Evolutionary conservation across 202 grass and related monocot genomes (phyloP).

Genomic region (Schoenoplectus tabernaemontani): DNA sequence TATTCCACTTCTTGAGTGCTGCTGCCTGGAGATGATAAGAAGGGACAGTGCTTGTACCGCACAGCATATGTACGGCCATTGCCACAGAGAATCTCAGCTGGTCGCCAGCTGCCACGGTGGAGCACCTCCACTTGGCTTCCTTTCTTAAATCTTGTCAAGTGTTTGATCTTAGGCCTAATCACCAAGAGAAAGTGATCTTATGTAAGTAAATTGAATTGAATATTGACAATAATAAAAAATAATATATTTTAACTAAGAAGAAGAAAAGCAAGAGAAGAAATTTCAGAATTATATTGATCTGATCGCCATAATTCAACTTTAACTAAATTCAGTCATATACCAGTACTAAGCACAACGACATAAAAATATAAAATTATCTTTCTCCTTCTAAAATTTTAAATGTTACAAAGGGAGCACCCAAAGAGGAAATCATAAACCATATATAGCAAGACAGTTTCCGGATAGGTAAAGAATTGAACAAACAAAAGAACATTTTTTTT

Average conservation of each 20-base stretch:
- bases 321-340: not conserved
- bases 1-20: not conserved
- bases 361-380: not conserved
- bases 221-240: not conserved
- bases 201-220: not conserved
- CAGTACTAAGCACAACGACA: not conserved
- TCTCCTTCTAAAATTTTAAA: not conserved
- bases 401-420: not conserved
- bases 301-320: not conserved
- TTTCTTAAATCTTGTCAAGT: constrained; percentile 48
- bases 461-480: not conserved
- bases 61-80: constrained; percentile 68
- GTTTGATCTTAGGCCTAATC: constrained; percentile 11
- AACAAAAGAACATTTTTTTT: not conserved
- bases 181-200: not conserved
- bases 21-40: not conserved
- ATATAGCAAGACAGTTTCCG: not conserved
- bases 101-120: constrained; percentile 62
- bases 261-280: not conserved
- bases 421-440: constrained; percentile 7
- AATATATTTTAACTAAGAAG: not conserved
- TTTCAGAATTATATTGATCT: not conserved
- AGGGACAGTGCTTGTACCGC: constrained; percentile 32
- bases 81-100: constrained; percentile 57
- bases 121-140: constrained; percentile 64